A percentile compares a stretch with the other conserved stretches of the same genome.
phyloP scores from a whole-genome alignment of 306 rosid species.

The Delonix regia region DNA sequence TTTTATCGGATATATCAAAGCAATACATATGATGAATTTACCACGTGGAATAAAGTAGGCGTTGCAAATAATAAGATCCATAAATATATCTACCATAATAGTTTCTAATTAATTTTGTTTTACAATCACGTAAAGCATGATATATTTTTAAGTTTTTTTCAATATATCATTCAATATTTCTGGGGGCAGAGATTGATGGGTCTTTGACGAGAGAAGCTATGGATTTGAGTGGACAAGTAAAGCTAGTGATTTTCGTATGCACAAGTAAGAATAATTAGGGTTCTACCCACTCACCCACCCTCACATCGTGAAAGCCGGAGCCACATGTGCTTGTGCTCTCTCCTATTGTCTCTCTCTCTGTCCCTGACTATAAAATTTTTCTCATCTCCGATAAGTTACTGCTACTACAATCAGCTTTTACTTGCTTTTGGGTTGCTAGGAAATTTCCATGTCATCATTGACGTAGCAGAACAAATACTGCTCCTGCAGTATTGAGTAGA shows the following conservation, averaged over 20 bases:
- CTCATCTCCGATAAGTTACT: conserved; percentile 25
- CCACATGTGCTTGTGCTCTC: conserved; percentile 47
- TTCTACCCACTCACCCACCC: conserved; percentile 60
- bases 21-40: background rate
- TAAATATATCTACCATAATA: no score
- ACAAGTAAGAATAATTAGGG: conserved; percentile 63
- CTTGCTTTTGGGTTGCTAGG: conserved; percentile 13
- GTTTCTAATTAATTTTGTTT: no score
- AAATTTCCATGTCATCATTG: conserved; percentile 30
- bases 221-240: conserved; percentile 46
- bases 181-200: conserved; percentile 32
- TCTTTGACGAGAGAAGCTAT: conserved; percentile 33
- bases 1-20: background rate
- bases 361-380: conserved; percentile 25
- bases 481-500: conserved; percentile 23
- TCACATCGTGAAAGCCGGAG: conserved; percentile 53
- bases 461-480: conserved; percentile 27
- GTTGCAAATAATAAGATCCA: no score
- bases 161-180: background rate
- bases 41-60: no score
- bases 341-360: conserved; percentile 43
- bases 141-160: background rate
- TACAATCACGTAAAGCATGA: no score
- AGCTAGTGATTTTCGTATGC: conserved; percentile 42
- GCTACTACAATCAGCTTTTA: conserved; percentile 33